Evolutionary conservation across 177 flowering plant genomes (phyloP).

Genomic region (Tripterygium wilfordii): DNA sequence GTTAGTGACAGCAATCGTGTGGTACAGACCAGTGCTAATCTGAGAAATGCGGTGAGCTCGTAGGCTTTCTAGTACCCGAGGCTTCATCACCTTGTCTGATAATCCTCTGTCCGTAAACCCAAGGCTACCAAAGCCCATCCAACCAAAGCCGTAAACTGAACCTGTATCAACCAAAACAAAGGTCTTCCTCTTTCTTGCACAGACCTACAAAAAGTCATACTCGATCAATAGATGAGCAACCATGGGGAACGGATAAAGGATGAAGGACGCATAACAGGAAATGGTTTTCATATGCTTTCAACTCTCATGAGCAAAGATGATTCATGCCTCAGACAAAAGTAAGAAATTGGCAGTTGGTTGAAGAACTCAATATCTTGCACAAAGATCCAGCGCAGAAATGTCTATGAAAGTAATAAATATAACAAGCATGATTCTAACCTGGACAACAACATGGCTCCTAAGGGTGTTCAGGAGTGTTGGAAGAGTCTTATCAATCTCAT

Average conservation of each 20-base stretch:
- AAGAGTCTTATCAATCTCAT: slow-evolving; percentile 82
- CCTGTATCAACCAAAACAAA: slow-evolving; percentile 76
- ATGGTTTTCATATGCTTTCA: too few relatives aligned
- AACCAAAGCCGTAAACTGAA: slow-evolving; percentile 78
- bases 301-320: too few relatives aligned
- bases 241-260: too few relatives aligned
- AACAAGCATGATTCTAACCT: too few relatives aligned
- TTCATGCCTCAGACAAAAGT: too few relatives aligned
- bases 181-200: slow-evolving; percentile 92
- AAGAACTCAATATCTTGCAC: too few relatives aligned
- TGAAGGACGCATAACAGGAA: too few relatives aligned
- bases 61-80: slow-evolving; percentile 64
- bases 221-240: too few relatives aligned
- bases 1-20: slow-evolving; percentile 66
- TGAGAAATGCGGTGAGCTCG: slow-evolving; percentile 68
- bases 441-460: slow-evolving; percentile 59
- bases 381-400: too few relatives aligned
- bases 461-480: slow-evolving; percentile 61
- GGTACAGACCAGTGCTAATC: slow-evolving; percentile 87
- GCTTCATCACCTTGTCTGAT: slow-evolving; percentile 65
- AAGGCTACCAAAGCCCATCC: slow-evolving; percentile 93
- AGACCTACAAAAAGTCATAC: slow-evolving; percentile 43
- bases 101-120: slow-evolving; percentile 70
- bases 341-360: too few relatives aligned
- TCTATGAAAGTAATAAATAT: too few relatives aligned